Evolutionary conservation across 306 rosid genomes (phyloP).

Genomic region (Elaeagnus macrophylla): DNA sequence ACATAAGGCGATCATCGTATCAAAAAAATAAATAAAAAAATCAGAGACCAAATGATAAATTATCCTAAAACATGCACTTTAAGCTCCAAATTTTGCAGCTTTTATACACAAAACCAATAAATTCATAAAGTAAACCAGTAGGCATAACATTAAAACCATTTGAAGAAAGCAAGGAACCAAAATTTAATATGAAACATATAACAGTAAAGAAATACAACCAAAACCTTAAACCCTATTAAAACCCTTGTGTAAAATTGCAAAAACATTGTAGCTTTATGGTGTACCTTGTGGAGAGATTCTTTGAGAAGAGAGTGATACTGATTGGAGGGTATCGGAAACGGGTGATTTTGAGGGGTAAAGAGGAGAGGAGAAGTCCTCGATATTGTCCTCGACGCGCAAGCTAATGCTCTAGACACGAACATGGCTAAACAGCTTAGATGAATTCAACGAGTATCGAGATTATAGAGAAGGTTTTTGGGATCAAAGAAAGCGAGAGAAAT

Average conservation of each 20-base stretch:
- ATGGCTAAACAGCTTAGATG: slow-evolving; percentile 25
- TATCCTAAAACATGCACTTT: no score
- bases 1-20: no score
- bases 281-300: slow-evolving; percentile 42
- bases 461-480: not conserved
- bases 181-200: not conserved
- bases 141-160: no score
- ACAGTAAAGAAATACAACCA: not conserved
- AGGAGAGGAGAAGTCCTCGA: slow-evolving; percentile 36
- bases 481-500: not conserved
- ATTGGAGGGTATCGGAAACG: slow-evolving; percentile 28
- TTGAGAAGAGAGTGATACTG: slow-evolving; percentile 39
- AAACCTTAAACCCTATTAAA: slow-evolving; percentile 52
- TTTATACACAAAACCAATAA: no score
- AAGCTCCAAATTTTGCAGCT: no score
- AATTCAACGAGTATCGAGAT: not conserved
- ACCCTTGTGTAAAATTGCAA: slow-evolving; percentile 27
- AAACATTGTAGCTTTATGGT: not conserved
- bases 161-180: not conserved
- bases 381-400: slow-evolving; percentile 36
- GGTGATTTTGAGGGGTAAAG: slow-evolving; percentile 34
- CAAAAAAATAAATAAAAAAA: no score
- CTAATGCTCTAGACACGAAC: slow-evolving; percentile 45
- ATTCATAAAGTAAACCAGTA: no score
- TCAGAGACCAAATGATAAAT: no score